Evolutionary conservation across 2,329 filamentous ascomycete species (phyloP), one percentile per base, ranked within the genome.

Genomic region (Penicillium expansum): DNA sequence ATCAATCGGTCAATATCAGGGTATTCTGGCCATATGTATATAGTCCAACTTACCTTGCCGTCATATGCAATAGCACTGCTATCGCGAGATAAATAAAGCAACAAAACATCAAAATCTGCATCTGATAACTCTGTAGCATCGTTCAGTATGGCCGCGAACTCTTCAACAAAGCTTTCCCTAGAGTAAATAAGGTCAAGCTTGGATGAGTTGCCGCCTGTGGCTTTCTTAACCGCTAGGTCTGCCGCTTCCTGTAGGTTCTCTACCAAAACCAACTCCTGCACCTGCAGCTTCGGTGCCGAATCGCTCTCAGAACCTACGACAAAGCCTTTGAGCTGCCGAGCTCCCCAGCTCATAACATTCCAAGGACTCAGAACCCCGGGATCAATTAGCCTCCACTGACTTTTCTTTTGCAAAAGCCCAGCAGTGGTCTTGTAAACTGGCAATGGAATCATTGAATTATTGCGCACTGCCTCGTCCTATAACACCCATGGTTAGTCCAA

Each of bases 291-390:
- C 3, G 71, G 65, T 2, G 69, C 65, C 11, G 66, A 69, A 14
- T 71, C 71, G 30, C 54, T 56, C 27, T 74, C 71, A 4, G 63
- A 62, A 8, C 82, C 81, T 3, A 82, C 71, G 4, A 92, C 75
- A 33, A 75, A 59, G 1, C 74, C 74, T 1, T 89, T 90, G 16
- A 91, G 72, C 67, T 90, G 86, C 52, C 83, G 83, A 59, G 92
- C 73, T 0, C 89, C 86, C 92, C 92, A 97, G 10, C 82, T 83
- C 62, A 94, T 74, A 5, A 92, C 81, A 53, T 82, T 81, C 84
- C 87, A 89, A 2, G 90, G 85, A 52, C 86, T 79, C 1, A 85
- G 80, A 11, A 66, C 66, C 9, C 63, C 64, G 0, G 74, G 70
- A 48, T 75, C 68, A 48, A 76, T 66, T 13, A 73, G 55, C n/a